Evolutionary conservation across 1,284 basidiomycete species (phyloP), one percentile per base, ranked within the genome.

Genomic region (Sanguinoderma infundibulare): DNA sequence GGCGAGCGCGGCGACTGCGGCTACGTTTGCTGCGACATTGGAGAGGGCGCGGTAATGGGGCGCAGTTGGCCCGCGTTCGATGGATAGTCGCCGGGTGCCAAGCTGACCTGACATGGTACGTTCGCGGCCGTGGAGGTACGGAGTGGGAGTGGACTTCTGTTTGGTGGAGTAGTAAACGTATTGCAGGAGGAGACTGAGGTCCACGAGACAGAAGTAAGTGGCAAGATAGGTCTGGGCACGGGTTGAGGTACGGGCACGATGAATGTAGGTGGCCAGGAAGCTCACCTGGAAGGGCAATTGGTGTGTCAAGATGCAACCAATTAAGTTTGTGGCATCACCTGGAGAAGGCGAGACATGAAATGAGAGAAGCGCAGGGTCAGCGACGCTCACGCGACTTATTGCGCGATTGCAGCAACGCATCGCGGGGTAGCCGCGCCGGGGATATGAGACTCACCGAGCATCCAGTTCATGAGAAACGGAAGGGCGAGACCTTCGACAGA

Each of bases 251-350:
- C 9, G 36, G 51, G 52, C 22, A 32, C 22, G 47, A 42, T 49
- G 28, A 61, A 36, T 24, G 15, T 46, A 57, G 10, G 30, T 12
- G 40, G 35, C 22, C n/a, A 30, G 8, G 24, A 9, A n/a, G 72
- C 84, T 69, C 73, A 93, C 94, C 77, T 96, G 95, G 76, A 98
- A 98, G 14, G 94, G 94, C n/a, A 98, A 83, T 72, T 98, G 96
- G 69, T 91, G 83, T 1, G 96, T 98, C 55, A 98, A 81, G 63
- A 98, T 76, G 75, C 96, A 97, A 14, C 95, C 94, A 67, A 97
- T 77, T 39, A 98, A 82, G 74, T 98, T 98, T 26, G 95, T 95
- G 35, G 91, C 77, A 76, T 98, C 96, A 58, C 96, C 94, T 95
- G n/a, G 71, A 38, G 81, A 71, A 65, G 80, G 32, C 55, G 39